phyloP scores from a whole-genome alignment of 202 grass and related monocot genomes.

The Hordeum pubiflorum region DNA sequence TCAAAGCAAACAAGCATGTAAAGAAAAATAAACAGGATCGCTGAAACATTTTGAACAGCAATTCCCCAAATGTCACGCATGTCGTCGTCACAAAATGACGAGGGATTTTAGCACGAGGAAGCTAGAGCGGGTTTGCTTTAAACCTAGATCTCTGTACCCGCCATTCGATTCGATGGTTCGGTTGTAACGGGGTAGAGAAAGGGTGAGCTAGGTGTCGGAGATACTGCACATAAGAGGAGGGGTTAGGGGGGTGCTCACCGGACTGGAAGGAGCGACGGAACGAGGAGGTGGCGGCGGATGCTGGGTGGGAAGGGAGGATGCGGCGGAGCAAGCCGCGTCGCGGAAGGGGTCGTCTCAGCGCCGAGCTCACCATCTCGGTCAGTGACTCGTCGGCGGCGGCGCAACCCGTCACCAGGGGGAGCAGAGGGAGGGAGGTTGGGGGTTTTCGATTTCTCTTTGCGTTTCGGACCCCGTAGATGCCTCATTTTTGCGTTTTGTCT shows the following conservation, averaged over 20 bases:
- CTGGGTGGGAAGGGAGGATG: background rate
- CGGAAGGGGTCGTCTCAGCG: conserved; percentile 21
- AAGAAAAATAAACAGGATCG: background rate
- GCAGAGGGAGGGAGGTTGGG: background rate
- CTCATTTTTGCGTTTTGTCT: too few species aligned
- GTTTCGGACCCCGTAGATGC: too few species aligned
- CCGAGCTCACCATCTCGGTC: conserved; percentile 34
- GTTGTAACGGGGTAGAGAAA: too few species aligned
- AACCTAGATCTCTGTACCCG: conserved; percentile 14
- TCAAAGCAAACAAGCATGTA: background rate
- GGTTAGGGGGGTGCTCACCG: conserved; percentile 17
- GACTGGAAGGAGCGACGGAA: conserved; percentile 27
- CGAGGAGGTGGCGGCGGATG: background rate
- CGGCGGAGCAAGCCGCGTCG: background rate
- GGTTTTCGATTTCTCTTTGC: conserved; percentile 25
- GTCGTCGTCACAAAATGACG: background rate
- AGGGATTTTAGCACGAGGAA: background rate
- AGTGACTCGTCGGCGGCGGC: conserved; percentile 25
- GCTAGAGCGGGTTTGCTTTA: background rate
- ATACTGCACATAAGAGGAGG: background rate
- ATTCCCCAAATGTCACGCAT: background rate
- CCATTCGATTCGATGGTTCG: background rate
- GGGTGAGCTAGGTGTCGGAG: too few species aligned
- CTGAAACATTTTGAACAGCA: background rate
- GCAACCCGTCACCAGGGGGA: conserved; percentile 1